Conservation (phyloP, 2,329 filamentous ascomycete species). For the Aspergillus piperis region DNA sequence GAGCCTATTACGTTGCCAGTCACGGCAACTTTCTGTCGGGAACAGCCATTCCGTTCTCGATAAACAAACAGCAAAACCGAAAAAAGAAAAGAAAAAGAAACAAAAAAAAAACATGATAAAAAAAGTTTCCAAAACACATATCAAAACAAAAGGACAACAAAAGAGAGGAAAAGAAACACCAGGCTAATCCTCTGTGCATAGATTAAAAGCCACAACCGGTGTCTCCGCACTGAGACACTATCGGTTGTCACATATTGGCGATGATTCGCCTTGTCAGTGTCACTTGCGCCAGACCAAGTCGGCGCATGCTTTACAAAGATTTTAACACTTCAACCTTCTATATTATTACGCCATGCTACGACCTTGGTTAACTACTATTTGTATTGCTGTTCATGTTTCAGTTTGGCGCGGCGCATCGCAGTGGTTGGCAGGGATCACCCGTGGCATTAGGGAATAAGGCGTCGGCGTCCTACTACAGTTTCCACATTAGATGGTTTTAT, state of each 20-base stretch:
- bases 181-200: no score
- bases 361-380: background rate
- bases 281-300: background rate
- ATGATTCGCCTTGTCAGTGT: background rate
- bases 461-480: background rate
- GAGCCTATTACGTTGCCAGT: background rate
- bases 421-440: background rate
- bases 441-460: background rate
- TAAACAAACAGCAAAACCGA: background rate
- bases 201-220: background rate
- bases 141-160: no score
- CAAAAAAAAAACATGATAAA: no score
- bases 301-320: background rate
- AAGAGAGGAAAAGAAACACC: no score
- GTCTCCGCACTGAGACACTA: background rate
- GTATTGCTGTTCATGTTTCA: background rate
- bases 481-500: conserved; percentile 1
- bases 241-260: background rate
- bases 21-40: background rate
- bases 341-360: background rate
- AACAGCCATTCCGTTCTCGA: background rate
- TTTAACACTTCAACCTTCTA: background rate
- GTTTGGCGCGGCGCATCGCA: background rate
- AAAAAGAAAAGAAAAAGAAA: no score
- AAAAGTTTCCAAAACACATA: no score